Conservation (phyloP, 1,284 basidiomycete genomes). For the Laetiporus sulphureus region DNA sequence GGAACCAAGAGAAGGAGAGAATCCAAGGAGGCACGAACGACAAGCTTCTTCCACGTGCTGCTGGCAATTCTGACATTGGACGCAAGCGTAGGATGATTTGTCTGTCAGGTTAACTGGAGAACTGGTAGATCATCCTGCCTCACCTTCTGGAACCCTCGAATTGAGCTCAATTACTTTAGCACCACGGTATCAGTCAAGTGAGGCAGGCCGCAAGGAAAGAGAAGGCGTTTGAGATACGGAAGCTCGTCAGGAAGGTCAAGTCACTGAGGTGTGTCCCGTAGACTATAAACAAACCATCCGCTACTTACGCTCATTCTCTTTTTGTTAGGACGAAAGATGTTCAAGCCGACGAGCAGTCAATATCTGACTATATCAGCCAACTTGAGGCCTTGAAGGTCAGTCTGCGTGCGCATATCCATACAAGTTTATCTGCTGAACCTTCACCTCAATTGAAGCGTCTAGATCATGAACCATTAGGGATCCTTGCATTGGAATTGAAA, state of each 20-base stretch:
- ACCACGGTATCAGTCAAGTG: slow-evolving; percentile 63
- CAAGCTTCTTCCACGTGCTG: too few species aligned
- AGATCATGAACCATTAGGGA: slow-evolving; percentile 62
- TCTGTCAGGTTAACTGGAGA: slow-evolving; percentile 29
- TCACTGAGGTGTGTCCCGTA: slow-evolving; percentile 41
- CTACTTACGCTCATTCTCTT: slow-evolving; percentile 1
- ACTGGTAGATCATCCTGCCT: slow-evolving; percentile 32
- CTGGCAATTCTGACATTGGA: too few species aligned
- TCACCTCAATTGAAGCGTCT: background rate
- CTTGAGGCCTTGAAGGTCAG: slow-evolving; percentile 63
- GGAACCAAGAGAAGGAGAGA: background rate
- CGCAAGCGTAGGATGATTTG: slow-evolving; percentile 20
- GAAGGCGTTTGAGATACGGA: slow-evolving; percentile 78
- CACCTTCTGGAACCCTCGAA: too few species aligned
- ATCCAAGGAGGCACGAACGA: too few species aligned
- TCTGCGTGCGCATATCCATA: too few species aligned
- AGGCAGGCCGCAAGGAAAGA: slow-evolving; percentile 72
- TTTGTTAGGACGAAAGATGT: slow-evolving; percentile 34
- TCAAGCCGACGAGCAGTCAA: slow-evolving; percentile 28
- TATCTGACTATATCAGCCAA: slow-evolving; percentile 57
- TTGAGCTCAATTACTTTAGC: slow-evolving; percentile 34
- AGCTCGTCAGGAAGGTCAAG: slow-evolving; percentile 78
- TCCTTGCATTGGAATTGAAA: slow-evolving; percentile 61
- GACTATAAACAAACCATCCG: too few species aligned
- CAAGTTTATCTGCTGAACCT: background rate